Conservation (phyloP, 2,329 filamentous ascomycete genomes). For the Rhinocladiella mackenziei region DNA sequence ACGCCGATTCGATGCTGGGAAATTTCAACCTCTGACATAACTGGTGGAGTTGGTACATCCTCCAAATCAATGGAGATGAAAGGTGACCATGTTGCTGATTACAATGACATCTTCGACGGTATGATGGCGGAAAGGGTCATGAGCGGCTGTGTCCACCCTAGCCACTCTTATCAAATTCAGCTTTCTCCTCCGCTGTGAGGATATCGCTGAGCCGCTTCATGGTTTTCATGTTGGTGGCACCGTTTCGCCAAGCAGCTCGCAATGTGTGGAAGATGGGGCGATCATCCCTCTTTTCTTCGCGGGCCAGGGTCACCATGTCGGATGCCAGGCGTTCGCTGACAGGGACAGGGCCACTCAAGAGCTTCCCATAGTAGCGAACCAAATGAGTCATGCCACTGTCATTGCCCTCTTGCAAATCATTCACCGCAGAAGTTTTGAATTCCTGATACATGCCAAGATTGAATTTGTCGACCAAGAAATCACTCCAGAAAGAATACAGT, state of each 20-base stretch:
- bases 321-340: conserved; percentile 52
- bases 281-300: conserved; percentile 43
- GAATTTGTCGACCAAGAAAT: conserved; percentile 69
- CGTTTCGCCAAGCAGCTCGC: conserved; percentile 52
- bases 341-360: conserved; percentile 49
- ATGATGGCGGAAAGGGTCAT: not conserved
- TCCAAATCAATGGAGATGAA: conserved; percentile 11
- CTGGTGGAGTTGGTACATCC: conserved; percentile 10
- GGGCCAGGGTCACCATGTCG: conserved; percentile 55
- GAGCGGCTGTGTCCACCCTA: conserved; percentile 6
- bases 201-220: conserved; percentile 54
- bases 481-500: conserved; percentile 71
- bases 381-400: conserved; percentile 59
- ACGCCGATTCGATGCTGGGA: conserved; percentile 1
- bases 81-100: conserved; percentile 9
- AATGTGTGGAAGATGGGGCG: conserved; percentile 50
- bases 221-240: conserved; percentile 52
- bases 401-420: conserved; percentile 55
- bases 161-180: conserved; percentile 41
- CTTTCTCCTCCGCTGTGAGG: conserved; percentile 49
- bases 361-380: conserved; percentile 61
- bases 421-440: conserved; percentile 63
- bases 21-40: conserved; percentile 9
- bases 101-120: conserved; percentile 7
- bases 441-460: conserved; percentile 71